phyloP scores from a whole-genome alignment of 768 basidiomycete species.

The Suillus decipiens region DNA sequence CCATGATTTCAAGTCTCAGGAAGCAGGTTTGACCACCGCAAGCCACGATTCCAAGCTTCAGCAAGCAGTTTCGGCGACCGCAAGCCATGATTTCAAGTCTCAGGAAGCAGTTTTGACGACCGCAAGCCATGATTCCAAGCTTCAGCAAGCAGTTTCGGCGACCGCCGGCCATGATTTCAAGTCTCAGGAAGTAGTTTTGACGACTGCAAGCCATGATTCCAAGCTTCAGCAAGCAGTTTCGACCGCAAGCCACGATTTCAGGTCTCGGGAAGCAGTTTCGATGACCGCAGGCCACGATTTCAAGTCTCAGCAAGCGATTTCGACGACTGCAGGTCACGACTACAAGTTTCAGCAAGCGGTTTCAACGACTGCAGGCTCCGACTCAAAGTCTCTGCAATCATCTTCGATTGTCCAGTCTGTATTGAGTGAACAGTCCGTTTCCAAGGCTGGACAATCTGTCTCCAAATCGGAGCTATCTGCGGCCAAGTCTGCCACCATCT shows the following conservation, averaged over 20 bases:
- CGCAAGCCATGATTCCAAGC: neutral
- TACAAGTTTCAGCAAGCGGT: no score
- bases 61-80: neutral
- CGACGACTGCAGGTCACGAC: no score
- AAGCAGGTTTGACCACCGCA: neutral
- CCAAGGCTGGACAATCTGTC: neutral
- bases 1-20: neutral
- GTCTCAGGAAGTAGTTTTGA: neutral
- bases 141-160: neutral
- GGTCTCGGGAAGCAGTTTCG: neutral
- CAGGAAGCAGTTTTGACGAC: neutral
- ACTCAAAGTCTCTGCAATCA: neutral
- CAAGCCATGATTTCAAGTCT: neutral
- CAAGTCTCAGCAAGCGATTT: neutral
- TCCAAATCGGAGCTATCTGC: no score
- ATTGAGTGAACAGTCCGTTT: neutral
- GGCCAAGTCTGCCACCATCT: no score
- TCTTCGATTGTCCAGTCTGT: neutral
- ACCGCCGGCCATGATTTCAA: neutral
- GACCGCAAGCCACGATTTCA: no score
- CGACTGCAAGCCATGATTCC: neutral
- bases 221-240: no score
- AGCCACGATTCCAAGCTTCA: neutral
- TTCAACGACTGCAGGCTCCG: neutral
- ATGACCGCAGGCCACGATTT: neutral